Percentiles rank a stretch among this genome's conserved stretches.
These are phyloP conservation scores for Aspergillus homomorphus DNA, from an alignment of 495 filamentous ascomycete species.

Conservation along the genomic window DNA sequence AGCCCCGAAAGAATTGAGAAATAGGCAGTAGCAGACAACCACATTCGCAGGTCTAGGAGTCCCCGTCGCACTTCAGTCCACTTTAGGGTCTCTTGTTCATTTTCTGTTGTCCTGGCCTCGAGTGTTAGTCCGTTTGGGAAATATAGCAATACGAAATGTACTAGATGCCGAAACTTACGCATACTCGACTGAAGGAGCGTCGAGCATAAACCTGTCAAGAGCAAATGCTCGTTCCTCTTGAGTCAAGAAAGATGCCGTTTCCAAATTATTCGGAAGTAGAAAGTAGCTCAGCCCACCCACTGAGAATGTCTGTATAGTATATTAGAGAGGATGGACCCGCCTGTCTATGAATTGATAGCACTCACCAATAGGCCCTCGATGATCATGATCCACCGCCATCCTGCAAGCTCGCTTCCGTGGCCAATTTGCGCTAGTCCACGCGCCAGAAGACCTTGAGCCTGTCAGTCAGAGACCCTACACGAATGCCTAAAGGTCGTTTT, in stretches of 20 bases:
- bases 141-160: too few species aligned
- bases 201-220: conserved; percentile 35
- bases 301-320: conserved; percentile 46
- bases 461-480: neutral
- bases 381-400: conserved; percentile 65
- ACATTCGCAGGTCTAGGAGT: conserved; percentile 34
- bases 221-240: conserved; percentile 47
- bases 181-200: conserved; percentile 33
- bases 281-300: conserved; percentile 51
- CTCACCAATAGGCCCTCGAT: conserved; percentile 59
- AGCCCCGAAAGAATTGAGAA: conserved; percentile 43
- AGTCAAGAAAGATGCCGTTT: conserved; percentile 49
- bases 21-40: conserved; percentile 43
- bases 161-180: too few species aligned
- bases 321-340: neutral
- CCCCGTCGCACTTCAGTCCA: conserved; percentile 45
- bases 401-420: conserved; percentile 42
- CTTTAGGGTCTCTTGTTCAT: conserved; percentile 34
- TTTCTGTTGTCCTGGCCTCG: conserved; percentile 17
- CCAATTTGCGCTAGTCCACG: conserved; percentile 66
- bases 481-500: neutral
- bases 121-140: neutral
- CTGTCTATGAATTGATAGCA: neutral
- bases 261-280: conserved; percentile 52
- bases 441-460: conserved; percentile 55